phyloP scores from a whole-genome alignment of 208 protist species.

The Wallacemonas rigidus region DNA sequence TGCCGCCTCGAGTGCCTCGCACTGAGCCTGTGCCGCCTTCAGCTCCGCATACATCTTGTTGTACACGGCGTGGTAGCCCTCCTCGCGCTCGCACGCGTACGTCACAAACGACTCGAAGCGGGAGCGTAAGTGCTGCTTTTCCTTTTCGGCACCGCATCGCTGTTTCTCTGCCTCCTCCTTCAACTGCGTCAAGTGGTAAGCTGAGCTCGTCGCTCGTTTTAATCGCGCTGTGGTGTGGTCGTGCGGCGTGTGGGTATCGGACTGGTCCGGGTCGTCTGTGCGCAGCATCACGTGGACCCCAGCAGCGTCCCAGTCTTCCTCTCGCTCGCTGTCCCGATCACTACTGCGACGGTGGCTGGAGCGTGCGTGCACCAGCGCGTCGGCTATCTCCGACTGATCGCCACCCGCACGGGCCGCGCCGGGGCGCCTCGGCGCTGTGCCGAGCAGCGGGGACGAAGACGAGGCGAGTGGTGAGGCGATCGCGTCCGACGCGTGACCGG shows the following conservation, averaged over 20 bases:
- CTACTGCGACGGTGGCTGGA: no score
- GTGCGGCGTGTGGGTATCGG: no score
- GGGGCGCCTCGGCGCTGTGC: neutral
- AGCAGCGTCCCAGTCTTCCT: no score
- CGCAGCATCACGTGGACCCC: no score
- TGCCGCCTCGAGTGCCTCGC: conserved; percentile 41
- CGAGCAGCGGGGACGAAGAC: neutral
- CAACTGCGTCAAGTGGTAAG: no score
- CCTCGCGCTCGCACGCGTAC: conserved; percentile 66
- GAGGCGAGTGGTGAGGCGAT: neutral
- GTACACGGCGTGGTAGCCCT: conserved; percentile 64
- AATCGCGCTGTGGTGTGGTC: no score
- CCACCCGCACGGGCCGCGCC: no score
- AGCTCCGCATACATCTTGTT: conserved; percentile 42
- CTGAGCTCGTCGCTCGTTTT: no score
- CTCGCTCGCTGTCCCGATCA: no score
- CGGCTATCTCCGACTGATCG: no score
- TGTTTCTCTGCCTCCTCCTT: conserved; percentile 22
- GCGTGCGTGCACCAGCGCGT: no score
- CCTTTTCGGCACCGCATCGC: conserved; percentile 19
- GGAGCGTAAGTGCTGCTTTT: conserved; percentile 37
- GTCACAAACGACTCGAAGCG: conserved; percentile 74
- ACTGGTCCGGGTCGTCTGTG: no score
- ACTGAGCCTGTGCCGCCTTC: conserved; percentile 35
- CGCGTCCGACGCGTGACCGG: neutral